phyloP scores from a whole-genome alignment of 495 filamentous ascomycete genomes.

The Rusavskia elegans region DNA sequence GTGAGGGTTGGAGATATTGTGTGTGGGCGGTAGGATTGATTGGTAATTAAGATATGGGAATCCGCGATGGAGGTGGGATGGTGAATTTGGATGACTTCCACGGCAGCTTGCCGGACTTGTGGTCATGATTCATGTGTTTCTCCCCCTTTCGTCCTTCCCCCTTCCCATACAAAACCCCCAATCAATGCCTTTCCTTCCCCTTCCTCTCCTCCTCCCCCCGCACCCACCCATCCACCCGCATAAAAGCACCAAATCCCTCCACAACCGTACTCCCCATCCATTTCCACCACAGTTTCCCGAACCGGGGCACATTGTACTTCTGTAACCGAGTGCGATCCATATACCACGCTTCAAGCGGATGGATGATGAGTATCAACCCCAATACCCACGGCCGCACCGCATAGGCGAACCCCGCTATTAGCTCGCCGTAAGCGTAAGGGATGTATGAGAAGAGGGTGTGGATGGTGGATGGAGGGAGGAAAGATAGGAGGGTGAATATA shows the following conservation, averaged over 20 bases:
- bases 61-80: too few species aligned
- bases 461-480: slow-evolving; percentile 37
- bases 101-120: too few species aligned
- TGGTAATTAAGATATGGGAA: too few species aligned
- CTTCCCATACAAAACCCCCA: too few species aligned
- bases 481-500: slow-evolving; percentile 33
- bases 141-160: too few species aligned
- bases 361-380: neutral
- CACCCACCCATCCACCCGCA: neutral
- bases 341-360: neutral
- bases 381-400: neutral
- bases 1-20: too few species aligned
- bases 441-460: slow-evolving; percentile 15
- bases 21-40: too few species aligned
- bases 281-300: neutral
- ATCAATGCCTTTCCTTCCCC: neutral
- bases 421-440: neutral
- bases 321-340: neutral
- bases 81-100: too few species aligned
- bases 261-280: neutral
- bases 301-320: neutral
- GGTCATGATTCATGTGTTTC: too few species aligned
- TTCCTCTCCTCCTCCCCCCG: neutral
- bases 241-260: neutral
- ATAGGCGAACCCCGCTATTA: neutral